Conservation (phyloP, 2,329 filamentous ascomycete species). For the Beauveria sp. region DNA sequence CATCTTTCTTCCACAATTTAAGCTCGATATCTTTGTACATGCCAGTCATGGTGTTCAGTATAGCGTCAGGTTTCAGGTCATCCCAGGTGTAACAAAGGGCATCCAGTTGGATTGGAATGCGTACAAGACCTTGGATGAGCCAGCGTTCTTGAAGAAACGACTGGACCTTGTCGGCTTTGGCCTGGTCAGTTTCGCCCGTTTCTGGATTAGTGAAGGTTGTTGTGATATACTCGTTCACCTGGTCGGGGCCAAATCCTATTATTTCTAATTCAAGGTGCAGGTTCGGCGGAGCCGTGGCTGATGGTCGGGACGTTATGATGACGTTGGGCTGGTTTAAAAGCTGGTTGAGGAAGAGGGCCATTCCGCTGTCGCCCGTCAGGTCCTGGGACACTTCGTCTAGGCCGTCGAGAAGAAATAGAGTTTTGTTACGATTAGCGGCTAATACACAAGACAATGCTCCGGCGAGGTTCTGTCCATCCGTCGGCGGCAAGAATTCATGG, state of each 20-base stretch:
- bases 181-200: too few species aligned
- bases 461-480: too few species aligned
- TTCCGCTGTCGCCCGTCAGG: too few species aligned
- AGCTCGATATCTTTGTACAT: slow-evolving; percentile 27
- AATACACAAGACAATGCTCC: too few species aligned
- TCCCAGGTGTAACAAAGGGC: slow-evolving; percentile 32
- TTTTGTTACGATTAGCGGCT: too few species aligned
- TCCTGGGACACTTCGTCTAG: too few species aligned
- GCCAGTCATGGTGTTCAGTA: slow-evolving; percentile 29
- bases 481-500: too few species aligned
- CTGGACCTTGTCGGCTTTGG: not conserved
- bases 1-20: slow-evolving; percentile 32
- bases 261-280: not conserved
- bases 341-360: too few species aligned
- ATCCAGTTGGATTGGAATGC: slow-evolving; percentile 37
- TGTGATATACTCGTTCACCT: not conserved
- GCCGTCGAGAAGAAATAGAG: too few species aligned
- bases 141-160: slow-evolving; percentile 25
- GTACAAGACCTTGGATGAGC: slow-evolving; percentile 28
- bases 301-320: too few species aligned
- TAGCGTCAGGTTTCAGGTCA: slow-evolving; percentile 8
- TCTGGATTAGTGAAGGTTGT: slow-evolving; percentile 21
- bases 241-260: not conserved
- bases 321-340: slow-evolving; percentile 10
- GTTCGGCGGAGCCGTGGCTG: too few species aligned